A percentile compares a stretch with the other conserved stretches of the same genome.
Conservation (phyloP, 371 early-diverging fungal genomes). For the Dichotomocladium elegans region DNA sequence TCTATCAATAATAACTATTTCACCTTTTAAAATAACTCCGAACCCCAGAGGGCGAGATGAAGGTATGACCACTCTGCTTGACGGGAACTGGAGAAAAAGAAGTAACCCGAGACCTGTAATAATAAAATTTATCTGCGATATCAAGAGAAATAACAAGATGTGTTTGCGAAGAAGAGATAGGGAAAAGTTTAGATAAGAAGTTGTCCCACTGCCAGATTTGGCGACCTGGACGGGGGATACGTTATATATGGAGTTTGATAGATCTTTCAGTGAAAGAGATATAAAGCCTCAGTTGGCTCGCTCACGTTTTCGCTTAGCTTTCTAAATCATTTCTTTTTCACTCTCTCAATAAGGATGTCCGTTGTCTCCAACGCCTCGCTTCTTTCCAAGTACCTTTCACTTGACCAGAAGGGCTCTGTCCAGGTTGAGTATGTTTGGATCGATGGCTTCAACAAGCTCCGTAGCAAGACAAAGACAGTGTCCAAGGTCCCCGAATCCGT, state of each 20-base stretch:
- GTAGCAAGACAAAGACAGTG: conserved; percentile 51
- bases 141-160: no score
- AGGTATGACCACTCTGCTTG: no score
- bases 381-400: conserved; percentile 49
- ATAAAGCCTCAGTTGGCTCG: no score
- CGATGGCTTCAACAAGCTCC: conserved; percentile 44
- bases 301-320: no score
- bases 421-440: conserved; percentile 64
- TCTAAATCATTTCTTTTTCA: background rate
- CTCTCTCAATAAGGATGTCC: conserved; percentile 30
- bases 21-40: no score
- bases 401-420: conserved; percentile 51
- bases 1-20: no score
- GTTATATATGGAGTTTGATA: background rate
- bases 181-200: background rate
- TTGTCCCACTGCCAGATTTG: background rate
- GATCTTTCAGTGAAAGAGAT: no score
- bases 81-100: no score
- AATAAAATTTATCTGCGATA: no score
- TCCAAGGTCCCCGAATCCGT: conserved; percentile 31
- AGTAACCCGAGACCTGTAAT: no score
- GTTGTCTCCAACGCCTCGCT: conserved; percentile 39
- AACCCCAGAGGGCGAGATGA: no score
- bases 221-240: background rate
- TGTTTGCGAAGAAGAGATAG: background rate